phyloP scores from a whole-genome alignment of 2,329 filamentous ascomycete species.

The Chaetomium sp. region DNA sequence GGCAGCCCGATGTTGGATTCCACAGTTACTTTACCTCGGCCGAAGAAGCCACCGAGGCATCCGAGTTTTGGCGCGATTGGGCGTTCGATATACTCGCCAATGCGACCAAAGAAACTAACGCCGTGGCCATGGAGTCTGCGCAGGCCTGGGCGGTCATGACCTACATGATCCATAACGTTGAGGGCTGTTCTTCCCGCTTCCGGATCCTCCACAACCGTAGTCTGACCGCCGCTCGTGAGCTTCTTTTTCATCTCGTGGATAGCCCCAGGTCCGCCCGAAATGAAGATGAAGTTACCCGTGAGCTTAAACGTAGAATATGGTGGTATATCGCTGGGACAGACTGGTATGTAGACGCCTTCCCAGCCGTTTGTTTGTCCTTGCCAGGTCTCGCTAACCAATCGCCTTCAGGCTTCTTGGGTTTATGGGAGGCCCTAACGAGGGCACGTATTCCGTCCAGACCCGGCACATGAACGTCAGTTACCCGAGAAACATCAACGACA shows the following conservation, averaged over 20 bases:
- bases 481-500: slow-evolving; percentile 7
- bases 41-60: background rate
- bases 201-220: background rate
- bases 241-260: slow-evolving; percentile 3
- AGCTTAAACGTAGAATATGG: slow-evolving; percentile 5
- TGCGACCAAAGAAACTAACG: background rate
- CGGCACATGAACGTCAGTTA: slow-evolving; percentile 5
- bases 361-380: too few species aligned
- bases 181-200: background rate
- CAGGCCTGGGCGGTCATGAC: slow-evolving; percentile 3
- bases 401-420: slow-evolving; percentile 1
- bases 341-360: background rate
- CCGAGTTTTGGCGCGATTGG: background rate
- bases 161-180: background rate
- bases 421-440: slow-evolving; percentile 3
- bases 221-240: background rate
- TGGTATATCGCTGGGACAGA: slow-evolving; percentile 2
- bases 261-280: background rate
- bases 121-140: background rate
- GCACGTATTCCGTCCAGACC: background rate
- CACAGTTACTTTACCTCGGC: background rate
- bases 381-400: background rate
- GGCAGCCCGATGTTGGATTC: background rate
- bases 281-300: background rate
- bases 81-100: background rate